Conservation (phyloP, 2,329 filamentous ascomycete species). For the Aspergillus unguis region DNA sequence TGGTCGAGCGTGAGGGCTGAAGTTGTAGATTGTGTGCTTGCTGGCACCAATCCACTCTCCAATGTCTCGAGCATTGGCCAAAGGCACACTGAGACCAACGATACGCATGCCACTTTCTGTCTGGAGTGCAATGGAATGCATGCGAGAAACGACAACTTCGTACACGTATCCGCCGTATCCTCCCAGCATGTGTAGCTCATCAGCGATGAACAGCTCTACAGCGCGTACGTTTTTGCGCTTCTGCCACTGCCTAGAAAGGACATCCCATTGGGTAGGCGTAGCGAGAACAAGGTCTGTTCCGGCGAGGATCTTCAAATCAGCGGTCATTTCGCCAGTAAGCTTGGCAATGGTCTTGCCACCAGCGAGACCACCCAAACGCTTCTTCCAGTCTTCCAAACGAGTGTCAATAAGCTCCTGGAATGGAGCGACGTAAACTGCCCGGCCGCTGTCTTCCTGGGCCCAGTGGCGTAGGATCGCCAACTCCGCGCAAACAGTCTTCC, state of each 20-base stretch:
- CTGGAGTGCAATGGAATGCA: constrained; percentile 92
- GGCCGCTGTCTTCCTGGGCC: constrained; percentile 66
- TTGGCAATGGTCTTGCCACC: constrained; percentile 90
- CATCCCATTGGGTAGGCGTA: constrained; percentile 93
- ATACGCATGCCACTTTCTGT: constrained; percentile 82
- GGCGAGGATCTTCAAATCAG: constrained; percentile 84
- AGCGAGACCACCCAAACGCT: constrained; percentile 66
- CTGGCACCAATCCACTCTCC: constrained; percentile 97
- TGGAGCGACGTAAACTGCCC: constrained; percentile 89
- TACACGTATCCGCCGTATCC: constrained; percentile 85
- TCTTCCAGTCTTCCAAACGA: constrained; percentile 78
- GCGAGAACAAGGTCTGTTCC: constrained; percentile 85
- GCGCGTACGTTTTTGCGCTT: constrained; percentile 91
- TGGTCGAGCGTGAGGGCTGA: constrained; percentile 85
- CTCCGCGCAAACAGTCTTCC: constrained; percentile 95
- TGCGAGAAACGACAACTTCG: constrained; percentile 94
- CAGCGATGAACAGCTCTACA: constrained; percentile 86
- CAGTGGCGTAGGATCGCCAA: constrained; percentile 89
- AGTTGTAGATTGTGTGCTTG: constrained; percentile 98
- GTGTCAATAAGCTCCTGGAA: constrained; percentile 90
- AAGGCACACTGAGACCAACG: constrained; percentile 82
- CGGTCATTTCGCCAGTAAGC: constrained; percentile 86
- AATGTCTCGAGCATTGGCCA: constrained; percentile 89
- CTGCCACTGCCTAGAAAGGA: constrained; percentile 93
- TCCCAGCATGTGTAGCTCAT: constrained; percentile 91